Evolutionary conservation across 805 yeast species (phyloP), one percentile per base, ranked within the genome.

Genomic region (Sungouiozyma ichnusensis): DNA sequence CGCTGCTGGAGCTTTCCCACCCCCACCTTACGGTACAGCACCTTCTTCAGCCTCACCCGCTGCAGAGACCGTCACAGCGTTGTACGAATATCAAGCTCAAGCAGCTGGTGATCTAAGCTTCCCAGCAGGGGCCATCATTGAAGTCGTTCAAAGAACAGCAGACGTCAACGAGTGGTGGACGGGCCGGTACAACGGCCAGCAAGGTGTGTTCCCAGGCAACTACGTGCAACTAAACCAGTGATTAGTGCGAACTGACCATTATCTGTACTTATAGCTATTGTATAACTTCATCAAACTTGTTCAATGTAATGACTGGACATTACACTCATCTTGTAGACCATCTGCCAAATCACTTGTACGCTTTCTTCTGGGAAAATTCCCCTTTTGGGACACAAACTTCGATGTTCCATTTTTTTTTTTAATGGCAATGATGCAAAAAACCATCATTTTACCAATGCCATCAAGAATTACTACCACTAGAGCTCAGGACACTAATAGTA

Each of bases 151-250:
- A 57, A 79, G 85, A 55, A 82, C 95, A 1, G 70, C 76, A 0
- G 95, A 87, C 59, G 73, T 79, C 41, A 86, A 85, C 54, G 98
- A 95, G 4, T 92, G 98, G 98, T 92, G 98, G 98, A 86, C 96
- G 0, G 98, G 98, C 13, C 66, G 72, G 33, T 67, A 74, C 48
- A 85, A 86, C 53, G 97, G 96, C 7, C 81, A 71, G 45, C 79
- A 81, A 45, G 98, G 98, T 44, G 82, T 80, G 9, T 92, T 94
- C 69, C 98, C 98, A 4, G 98, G 96, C 8, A 92, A 90, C 59
- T 92, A 92, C 55, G 98, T 92, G 20, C 90, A 83, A 60, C 61
- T 85, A 51, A 77, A 77, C 52, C 62, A 53, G 49, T 47, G 39
- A 43, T 15, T 14, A 37, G 20, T 13, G n/a, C n/a, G n/a, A n/a